Base-by-base conservation (phyloP, 1,284 basidiomycete genomes). In the Trichosporon ovoides region DNA sequence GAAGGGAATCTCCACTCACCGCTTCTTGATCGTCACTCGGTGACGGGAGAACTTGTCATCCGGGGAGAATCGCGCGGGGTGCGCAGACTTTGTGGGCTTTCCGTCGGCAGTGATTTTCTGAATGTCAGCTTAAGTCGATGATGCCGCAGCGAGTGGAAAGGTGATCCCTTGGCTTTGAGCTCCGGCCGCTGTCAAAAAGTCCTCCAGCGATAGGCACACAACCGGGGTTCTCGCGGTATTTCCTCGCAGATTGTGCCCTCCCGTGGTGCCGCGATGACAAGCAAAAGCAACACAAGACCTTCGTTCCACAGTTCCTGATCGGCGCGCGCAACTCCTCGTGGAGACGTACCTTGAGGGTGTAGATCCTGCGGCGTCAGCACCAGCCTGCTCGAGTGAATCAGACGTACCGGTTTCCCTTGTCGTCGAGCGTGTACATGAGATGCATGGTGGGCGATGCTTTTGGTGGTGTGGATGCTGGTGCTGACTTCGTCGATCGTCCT, bases 11-110 rank as follows among this genome's bases (percentile, higher is more conserved):
- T 9, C 19, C 35, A 67, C 71, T 61, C 83, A 89, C 75, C 92
- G 85, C 80, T 90, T 91, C 82, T 96, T 96, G 75, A 96, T 88
- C 4, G 91, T 94, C 58, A 96, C 90, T 62, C 93, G 87, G 75
- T 97, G 93, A 62, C 91, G 84, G 63, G 92, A 94, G 80, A 94
- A 97, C 81, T 96, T 96, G 84, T 96, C 93, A 76, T 97, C 93
- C 14, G 93, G 93, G 24, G 93, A 96, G 80, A 96, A 96, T 37
- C 92, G 89, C 36, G 92, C 92, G 77, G 92, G 93, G 78, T 97
- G 93, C 11, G 93, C 93, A 61, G 90, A 93, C 79, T 91, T 94
- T 51, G 91, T 91, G 64, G 90, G 84, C 78, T 85, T 87, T 52
- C 90, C 91, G 34, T 79, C 80, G 53, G 87, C 82, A 16, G 88